phyloP scores from a whole-genome alignment of 164 flowering plant genomes.

The Kalanchoe fedtschenkoi region DNA sequence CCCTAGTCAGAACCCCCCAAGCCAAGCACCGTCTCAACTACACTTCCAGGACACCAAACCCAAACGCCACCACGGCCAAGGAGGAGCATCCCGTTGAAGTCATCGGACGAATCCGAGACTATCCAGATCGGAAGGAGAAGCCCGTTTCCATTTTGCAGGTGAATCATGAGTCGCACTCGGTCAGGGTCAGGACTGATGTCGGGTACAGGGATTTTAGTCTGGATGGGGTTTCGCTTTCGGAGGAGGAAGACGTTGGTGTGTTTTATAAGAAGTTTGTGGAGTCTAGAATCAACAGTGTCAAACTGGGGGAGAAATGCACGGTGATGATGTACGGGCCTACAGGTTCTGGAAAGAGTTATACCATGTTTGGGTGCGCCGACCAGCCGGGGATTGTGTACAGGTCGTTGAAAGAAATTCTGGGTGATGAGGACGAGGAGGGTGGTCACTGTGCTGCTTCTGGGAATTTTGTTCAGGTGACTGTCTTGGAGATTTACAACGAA shows the following conservation, averaged over 20 bases:
- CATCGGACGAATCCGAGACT: slow-evolving; percentile 62
- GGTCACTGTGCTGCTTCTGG: slow-evolving; percentile 23
- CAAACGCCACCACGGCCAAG: slow-evolving; percentile 39
- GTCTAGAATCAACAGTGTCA: slow-evolving; percentile 71
- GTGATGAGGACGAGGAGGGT: slow-evolving; percentile 25
- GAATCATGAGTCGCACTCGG: slow-evolving; percentile 29
- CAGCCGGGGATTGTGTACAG: slow-evolving; percentile 88
- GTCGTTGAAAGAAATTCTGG: slow-evolving; percentile 69
- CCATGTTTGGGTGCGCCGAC: slow-evolving; percentile 87
- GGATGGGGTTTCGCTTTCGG: slow-evolving; percentile 79
- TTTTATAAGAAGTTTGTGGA: slow-evolving; percentile 76
- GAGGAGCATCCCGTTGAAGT: slow-evolving; percentile 92
- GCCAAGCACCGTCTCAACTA: slow-evolving; percentile 46
- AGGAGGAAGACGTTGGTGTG: slow-evolving; percentile 71
- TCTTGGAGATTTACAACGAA: slow-evolving; percentile 92
- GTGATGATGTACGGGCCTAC: slow-evolving; percentile 99
- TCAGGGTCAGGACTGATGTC: slow-evolving; percentile 64
- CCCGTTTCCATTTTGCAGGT: slow-evolving; percentile 41
- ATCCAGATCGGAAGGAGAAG: slow-evolving; percentile 46
- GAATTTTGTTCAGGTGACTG: slow-evolving; percentile 80
- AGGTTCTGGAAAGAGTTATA: slow-evolving; percentile 92
- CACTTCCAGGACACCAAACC: slow-evolving; percentile 21
- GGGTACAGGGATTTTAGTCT: slow-evolving; percentile 88
- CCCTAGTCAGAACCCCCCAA: slow-evolving; percentile 49
- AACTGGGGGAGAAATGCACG: slow-evolving; percentile 79